A percentile compares a stretch with the other conserved stretches of the same genome.
Evolutionary conservation across 192 early-diverging fungal species (phyloP).

Genomic region (Phycomyces blakesleeanus): DNA sequence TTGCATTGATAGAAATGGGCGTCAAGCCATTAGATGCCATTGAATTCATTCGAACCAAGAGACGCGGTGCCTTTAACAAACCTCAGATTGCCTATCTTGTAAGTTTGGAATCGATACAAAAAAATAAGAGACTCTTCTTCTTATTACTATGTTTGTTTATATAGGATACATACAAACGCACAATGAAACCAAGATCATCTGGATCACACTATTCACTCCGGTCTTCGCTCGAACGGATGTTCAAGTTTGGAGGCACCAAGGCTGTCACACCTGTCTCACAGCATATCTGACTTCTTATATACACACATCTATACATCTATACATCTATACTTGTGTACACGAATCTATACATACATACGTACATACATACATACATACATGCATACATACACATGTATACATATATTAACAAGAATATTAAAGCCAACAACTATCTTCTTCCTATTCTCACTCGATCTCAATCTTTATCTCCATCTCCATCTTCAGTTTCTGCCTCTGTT

Average conservation of each 20-base stretch:
- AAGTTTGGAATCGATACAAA: background rate
- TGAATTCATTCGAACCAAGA: constrained; percentile 65
- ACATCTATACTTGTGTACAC: no score
- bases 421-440: no score
- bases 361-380: no score
- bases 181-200: constrained; percentile 25
- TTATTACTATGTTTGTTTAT: no score
- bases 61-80: constrained; percentile 78
- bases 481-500: no score
- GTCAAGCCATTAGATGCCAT: constrained; percentile 73
- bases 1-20: constrained; percentile 76
- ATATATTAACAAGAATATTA: no score
- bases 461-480: no score
- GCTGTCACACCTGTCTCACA: constrained; percentile 4
- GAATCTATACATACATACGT: no score
- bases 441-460: no score
- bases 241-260: constrained; percentile 28
- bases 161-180: constrained; percentile 36
- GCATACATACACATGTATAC: no score
- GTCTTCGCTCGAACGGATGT: constrained; percentile 32
- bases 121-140: no score
- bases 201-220: constrained; percentile 25
- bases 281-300: background rate
- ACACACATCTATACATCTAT: no score
- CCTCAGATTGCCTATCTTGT: constrained; percentile 23